Evolutionary conservation across 2,329 filamentous ascomycete genomes (phyloP), one percentile per base, ranked within the genome.

Genomic region (Calonectria ilicicola): DNA sequence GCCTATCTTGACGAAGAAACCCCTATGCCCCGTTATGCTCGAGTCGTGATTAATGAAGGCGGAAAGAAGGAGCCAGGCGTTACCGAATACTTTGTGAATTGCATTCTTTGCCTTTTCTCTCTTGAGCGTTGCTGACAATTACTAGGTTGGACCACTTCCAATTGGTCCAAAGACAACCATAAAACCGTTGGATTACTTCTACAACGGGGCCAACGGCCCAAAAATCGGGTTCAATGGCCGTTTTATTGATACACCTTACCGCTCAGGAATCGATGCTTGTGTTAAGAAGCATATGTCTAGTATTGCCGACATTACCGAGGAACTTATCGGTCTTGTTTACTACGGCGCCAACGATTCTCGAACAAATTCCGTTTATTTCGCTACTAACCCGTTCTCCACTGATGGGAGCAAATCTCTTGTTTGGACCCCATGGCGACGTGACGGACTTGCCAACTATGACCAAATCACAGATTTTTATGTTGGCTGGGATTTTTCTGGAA

Each of bases 1-100:
- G 68, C 92, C 86, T 32, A 95, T 40, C 70, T 76, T 21, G 72
- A 72, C 19, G 65, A 66, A 2, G 63, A 69, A n/a, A 58, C 63
- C 2, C 5, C 58, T 15, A 42, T 72, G 21, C 65, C 65, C 5
- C 68, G 73, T 26, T 75, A 74, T 63, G 75, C 75, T 47, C 62
- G 73, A 29, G 69, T 76, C 3, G 69, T 75, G 40, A 65, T 76
- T 23, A 74, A 73, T 38, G 72, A 76, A 42, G 75, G 75, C 29
- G 70, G 67, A 23, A 65, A 67, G 23, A 42, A 70, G 9, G 63
- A 66, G 12, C 73, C 75, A 3, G 63, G 42, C 17, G 73, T 75
- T 8, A 42, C 71, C 1, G 73, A 76, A 47, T 76, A 76, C 64
- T 74, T 60, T 65, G 75, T 76, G 46, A 62, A 71, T 71, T 7